phyloP scores from a whole-genome alignment of 768 basidiomycete species.

The Lactarius hatsudake region DNA sequence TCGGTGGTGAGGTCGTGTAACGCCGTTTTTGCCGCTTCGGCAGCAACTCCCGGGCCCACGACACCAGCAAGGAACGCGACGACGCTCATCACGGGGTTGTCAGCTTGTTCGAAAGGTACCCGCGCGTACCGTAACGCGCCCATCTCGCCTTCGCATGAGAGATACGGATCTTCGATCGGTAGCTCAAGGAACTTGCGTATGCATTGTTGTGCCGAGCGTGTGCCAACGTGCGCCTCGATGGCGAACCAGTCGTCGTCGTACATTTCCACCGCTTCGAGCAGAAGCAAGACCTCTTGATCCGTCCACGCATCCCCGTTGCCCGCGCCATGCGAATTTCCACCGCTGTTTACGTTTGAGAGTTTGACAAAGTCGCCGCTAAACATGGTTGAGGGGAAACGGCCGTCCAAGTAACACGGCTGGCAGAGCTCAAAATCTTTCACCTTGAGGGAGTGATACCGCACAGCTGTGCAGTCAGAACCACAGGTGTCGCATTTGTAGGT shows the following conservation, averaged over 20 bases:
- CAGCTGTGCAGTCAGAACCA: slow-evolving; percentile 84
- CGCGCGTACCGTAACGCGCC: slow-evolving; percentile 73
- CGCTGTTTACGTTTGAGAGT: slow-evolving; percentile 46
- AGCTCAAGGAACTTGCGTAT: slow-evolving; percentile 92
- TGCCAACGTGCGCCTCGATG: slow-evolving; percentile 91
- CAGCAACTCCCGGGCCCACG: slow-evolving; percentile 85
- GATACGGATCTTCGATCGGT: slow-evolving; percentile 94
- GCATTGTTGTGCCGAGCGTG: slow-evolving; percentile 90
- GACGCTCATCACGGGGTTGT: slow-evolving; percentile 98
- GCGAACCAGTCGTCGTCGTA: slow-evolving; percentile 95
- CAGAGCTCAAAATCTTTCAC: slow-evolving; percentile 91
- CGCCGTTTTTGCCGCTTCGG: slow-evolving; percentile 90
- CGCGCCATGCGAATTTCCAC: slow-evolving; percentile 37
- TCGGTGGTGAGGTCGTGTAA: slow-evolving; percentile 75
- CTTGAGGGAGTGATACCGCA: slow-evolving; percentile 91
- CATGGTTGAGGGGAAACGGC: slow-evolving; percentile 94
- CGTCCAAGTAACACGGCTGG: slow-evolving; percentile 89
- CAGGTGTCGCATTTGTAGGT: slow-evolving; percentile 89
- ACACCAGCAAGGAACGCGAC: slow-evolving; percentile 96
- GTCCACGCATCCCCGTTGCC: slow-evolving; percentile 67
- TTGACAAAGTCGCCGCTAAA: slow-evolving; percentile 97
- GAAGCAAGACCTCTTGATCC: slow-evolving; percentile 82
- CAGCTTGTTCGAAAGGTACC: slow-evolving; percentile 90
- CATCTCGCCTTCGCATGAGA: slow-evolving; percentile 72
- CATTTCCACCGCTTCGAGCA: slow-evolving; percentile 98